phyloP scores from a whole-genome alignment of 768 basidiomycete species.

The Nidula microcarpa region DNA sequence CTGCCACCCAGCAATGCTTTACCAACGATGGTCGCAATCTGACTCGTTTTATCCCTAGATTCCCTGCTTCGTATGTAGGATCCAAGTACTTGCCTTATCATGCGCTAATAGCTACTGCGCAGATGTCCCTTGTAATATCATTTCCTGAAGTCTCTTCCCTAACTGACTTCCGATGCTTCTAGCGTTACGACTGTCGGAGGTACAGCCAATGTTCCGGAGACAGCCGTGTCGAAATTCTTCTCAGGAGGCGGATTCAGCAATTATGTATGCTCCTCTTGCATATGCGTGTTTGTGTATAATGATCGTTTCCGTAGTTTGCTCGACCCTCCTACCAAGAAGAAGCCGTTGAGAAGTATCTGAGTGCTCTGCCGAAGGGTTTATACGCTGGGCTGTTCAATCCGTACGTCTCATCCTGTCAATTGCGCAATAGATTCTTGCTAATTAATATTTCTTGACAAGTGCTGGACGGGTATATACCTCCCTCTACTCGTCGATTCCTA shows the following conservation, averaged over 20 bases:
- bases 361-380: constrained; percentile 8
- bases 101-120: too few relatives aligned
- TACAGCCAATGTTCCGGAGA: constrained; percentile 51
- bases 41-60: constrained; percentile 48
- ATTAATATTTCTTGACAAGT: background rate
- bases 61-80: constrained; percentile 55
- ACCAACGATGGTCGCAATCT: constrained; percentile 55
- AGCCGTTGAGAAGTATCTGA: constrained; percentile 8
- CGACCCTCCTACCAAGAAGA: constrained; percentile 12
- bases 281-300: too few relatives aligned
- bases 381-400: constrained; percentile 13
- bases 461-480: background rate
- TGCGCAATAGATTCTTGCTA: background rate
- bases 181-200: constrained; percentile 73
- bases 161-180: background rate
- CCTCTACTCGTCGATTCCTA: too few relatives aligned
- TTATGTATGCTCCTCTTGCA: constrained; percentile 35
- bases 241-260: constrained; percentile 79
- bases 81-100: too few relatives aligned
- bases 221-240: constrained; percentile 44
- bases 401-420: constrained; percentile 3
- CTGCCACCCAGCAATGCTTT: constrained; percentile 46
- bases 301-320: constrained; percentile 5
- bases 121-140: constrained; percentile 46
- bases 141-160: background rate